These are phyloP conservation scores for Paramecium tetraurelia DNA, from an alignment of 73 alveolate species.

Conservation along the genomic window DNA sequence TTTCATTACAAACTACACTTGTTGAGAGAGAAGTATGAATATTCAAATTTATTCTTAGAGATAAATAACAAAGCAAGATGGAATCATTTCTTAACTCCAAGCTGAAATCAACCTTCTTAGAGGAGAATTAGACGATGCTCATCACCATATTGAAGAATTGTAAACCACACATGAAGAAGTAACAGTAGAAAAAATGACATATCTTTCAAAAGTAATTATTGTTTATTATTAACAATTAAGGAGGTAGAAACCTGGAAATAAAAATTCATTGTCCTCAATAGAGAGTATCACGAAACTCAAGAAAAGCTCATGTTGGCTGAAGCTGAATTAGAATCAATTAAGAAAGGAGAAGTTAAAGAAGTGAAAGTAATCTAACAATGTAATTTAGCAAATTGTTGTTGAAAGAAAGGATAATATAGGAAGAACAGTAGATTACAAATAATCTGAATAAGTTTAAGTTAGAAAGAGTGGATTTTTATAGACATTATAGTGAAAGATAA, in stretches of 20 bases:
- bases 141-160: neutral
- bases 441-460: neutral
- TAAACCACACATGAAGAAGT: slow-evolving; percentile 18
- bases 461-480: neutral
- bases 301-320: neutral
- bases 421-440: neutral
- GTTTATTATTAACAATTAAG: neutral
- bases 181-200: slow-evolving; percentile 14
- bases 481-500: neutral
- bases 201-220: neutral
- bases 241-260: slow-evolving; percentile 24
- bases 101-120: neutral
- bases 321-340: slow-evolving; percentile 38
- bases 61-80: slow-evolving; percentile 7
- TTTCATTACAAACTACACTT: neutral
- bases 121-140: slow-evolving; percentile 7
- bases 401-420: neutral
- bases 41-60: neutral
- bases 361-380: neutral
- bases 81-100: neutral
- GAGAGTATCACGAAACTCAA: slow-evolving; percentile 6
- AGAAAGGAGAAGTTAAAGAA: slow-evolving; percentile 17
- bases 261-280: neutral
- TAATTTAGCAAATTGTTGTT: neutral
- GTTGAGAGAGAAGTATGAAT: slow-evolving; percentile 32